Evolutionary conservation across 2,329 filamentous ascomycete species (phyloP), one percentile per base, ranked within the genome.

Genomic region (Trichoderma sp.): DNA sequence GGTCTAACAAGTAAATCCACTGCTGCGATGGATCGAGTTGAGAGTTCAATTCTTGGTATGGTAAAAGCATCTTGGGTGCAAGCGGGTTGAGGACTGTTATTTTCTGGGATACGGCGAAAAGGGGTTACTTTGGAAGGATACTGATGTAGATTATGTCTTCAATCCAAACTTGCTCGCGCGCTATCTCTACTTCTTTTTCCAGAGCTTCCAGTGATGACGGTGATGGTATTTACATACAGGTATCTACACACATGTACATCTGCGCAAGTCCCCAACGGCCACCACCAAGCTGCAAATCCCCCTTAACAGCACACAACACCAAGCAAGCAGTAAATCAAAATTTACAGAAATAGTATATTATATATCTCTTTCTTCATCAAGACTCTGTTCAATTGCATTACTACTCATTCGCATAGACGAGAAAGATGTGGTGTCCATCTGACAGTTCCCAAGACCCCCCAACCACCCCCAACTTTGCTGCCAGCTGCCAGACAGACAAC

Each of bases 401-500:
- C 23, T 23, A 28, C 20, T n/a, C 17, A 11, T 26, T 58, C 32
- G 32, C 30, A 23, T 23, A 12, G 36, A 9, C 4, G 8, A 63
- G 12, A 28, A 7, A 23, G 7, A 8, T 59, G 65, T 26, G 4
- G 47, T 23, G 34, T 23, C 53, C 7, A 62, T 26, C 20, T 62
- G 39, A 62, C 59, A 43, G 17, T 17, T 30, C 13, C 39, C 36
- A 28, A 32, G 23, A 2, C 15, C 28, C 57, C 71, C 59, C 17
- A 23, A 23, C 66, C 59, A 47, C 59, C 26, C 65, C 36, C 28
- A 17, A 68, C 57, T 62, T 23, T 13, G 26, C 61, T 55, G 50
- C 70, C 71, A 72, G 71, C 71, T 72, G 71, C 66, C 71, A 70
- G 34, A n/a, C 67, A 47, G 71, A 26, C 50, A 61, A 61, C 20